phyloP scores from a whole-genome alignment of 2,329 filamentous ascomycete genomes.

The Aspergillus niger region DNA sequence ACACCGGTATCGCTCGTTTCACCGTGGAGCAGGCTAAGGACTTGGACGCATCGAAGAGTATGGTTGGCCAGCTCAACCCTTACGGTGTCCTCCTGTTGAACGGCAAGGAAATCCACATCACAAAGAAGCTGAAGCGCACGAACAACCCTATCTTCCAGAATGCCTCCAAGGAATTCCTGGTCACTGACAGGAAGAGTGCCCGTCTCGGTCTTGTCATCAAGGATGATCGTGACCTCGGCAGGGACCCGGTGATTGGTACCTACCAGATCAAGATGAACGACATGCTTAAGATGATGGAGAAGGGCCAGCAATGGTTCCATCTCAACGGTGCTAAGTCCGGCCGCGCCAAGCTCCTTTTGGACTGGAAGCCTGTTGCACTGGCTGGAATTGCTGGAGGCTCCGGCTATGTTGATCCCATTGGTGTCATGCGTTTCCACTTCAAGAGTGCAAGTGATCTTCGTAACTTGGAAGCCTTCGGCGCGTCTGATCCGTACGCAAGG shows the following conservation, averaged over 20 bases:
- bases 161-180: slow-evolving; percentile 88
- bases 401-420: slow-evolving; percentile 90
- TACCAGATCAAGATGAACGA: slow-evolving; percentile 97
- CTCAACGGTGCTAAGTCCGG: slow-evolving; percentile 78
- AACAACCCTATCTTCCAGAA: slow-evolving; percentile 98
- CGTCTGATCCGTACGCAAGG: slow-evolving; percentile 92
- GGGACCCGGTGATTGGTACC: slow-evolving; percentile 82
- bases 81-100: slow-evolving; percentile 89
- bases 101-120: slow-evolving; percentile 84
- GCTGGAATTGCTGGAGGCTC: slow-evolving; percentile 74
- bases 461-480: slow-evolving; percentile 93
- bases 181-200: slow-evolving; percentile 88
- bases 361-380: slow-evolving; percentile 94
- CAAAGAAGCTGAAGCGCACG: slow-evolving; percentile 91
- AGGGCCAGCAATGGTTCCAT: slow-evolving; percentile 96
- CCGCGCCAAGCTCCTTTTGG: slow-evolving; percentile 83
- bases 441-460: slow-evolving; percentile 78
- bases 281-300: slow-evolving; percentile 84
- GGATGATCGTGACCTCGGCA: slow-evolving; percentile 82
- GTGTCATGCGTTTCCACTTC: slow-evolving; percentile 94
- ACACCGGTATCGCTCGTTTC: slow-evolving; percentile 91
- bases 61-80: slow-evolving; percentile 87
- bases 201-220: slow-evolving; percentile 92
- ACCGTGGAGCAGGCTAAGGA: slow-evolving; percentile 96
- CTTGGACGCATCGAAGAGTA: slow-evolving; percentile 85